Percentiles rank a stretch among this genome's conserved stretches.
phyloP scores from a whole-genome alignment of 805 yeast genomes.

The Metschnikowia cerradonensis region DNA sequence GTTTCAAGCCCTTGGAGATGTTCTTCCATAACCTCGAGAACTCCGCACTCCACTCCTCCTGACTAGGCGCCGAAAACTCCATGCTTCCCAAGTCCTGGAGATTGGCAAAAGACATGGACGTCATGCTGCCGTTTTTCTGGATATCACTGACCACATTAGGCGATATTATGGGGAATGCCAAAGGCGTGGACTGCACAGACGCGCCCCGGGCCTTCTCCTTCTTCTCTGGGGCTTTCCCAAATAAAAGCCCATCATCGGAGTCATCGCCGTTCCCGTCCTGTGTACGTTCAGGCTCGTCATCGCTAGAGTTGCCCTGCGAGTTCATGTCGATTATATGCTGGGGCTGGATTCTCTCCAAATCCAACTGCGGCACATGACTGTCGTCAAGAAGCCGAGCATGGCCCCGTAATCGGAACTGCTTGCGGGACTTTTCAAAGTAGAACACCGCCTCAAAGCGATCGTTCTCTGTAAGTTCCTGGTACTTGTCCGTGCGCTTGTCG shows the following conservation, averaged over 20 bases:
- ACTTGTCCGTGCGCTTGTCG: slow-evolving; percentile 66
- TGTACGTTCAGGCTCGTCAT: slow-evolving; percentile 8
- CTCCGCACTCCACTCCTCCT: slow-evolving; percentile 67
- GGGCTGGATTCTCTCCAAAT: slow-evolving; percentile 29
- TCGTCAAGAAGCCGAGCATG: slow-evolving; percentile 45
- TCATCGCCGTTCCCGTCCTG: slow-evolving; percentile 1
- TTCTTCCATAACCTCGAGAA: slow-evolving; percentile 57
- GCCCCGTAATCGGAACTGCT: slow-evolving; percentile 74
- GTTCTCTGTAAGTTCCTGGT: slow-evolving; percentile 46
- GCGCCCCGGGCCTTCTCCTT: background rate
- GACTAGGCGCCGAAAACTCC: slow-evolving; percentile 44
- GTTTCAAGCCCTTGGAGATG: slow-evolving; percentile 56
- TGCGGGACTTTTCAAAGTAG: slow-evolving; percentile 57
- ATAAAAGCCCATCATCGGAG: slow-evolving; percentile 14
- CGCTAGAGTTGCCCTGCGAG: slow-evolving; percentile 18
- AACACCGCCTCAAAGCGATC: slow-evolving; percentile 72
- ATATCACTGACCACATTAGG: slow-evolving; percentile 23
- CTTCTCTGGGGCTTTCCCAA: slow-evolving; percentile 3
- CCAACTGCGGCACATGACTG: slow-evolving; percentile 28
- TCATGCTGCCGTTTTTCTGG: slow-evolving; percentile 16
- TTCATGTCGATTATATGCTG: slow-evolving; percentile 17
- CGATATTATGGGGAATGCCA: slow-evolving; percentile 26
- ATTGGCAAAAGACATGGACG: slow-evolving; percentile 27
- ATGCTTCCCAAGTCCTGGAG: slow-evolving; percentile 23
- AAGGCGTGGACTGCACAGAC: slow-evolving; percentile 17